Base-by-base conservation (phyloP, 2,329 filamentous ascomycete species). In the Verruconis gallopava region DNA sequence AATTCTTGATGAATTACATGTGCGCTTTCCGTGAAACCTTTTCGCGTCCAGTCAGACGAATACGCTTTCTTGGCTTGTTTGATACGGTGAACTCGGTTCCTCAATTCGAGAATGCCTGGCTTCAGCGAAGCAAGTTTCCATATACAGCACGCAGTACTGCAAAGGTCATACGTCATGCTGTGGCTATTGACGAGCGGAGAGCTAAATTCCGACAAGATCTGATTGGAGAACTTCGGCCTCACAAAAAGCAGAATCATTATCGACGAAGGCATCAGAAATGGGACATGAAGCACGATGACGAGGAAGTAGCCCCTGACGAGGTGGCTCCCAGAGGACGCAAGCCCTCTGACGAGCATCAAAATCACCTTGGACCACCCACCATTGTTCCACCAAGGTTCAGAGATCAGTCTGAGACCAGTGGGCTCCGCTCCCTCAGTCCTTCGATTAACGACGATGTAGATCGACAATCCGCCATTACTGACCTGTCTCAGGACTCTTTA, bases 21-120 rank as follows among this genome's bases (percentile, higher is more conserved):
- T 81, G 79, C 49, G 77, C 75, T 0, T 91, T 91, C 54, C 73
- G 82, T 15, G 81, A 88, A 57, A 89, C 83, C 0, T 91, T 91
- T 54, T 81, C 78, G 33, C 67, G 84, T 1, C 82, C 82, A 0
- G 79, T 86, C 2, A 71, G 77, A 9, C 71, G 80, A 1, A 85
- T 89, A 46, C 71, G 72, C 2, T 88, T 89, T 50, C 65, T 91
- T 1, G 84, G 84, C 0, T 67, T 91, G 0, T 91, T 89, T 48
- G 83, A 89, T 50, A 86, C 81, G 0, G 83, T 89, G 47, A 88
- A 88, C 52, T 83, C 58, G 73, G 67, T 36, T 70, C 67, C 4
- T 21, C 20, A 20, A 19, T 46, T 69, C 63, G 62, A 44, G 28
- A 32, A 50, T 45, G 37, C 66, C 2, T 83, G 78, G 74, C 88